phyloP scores from a whole-genome alignment of 1,139 yeast species.

The Saccharomyces uvarum region DNA sequence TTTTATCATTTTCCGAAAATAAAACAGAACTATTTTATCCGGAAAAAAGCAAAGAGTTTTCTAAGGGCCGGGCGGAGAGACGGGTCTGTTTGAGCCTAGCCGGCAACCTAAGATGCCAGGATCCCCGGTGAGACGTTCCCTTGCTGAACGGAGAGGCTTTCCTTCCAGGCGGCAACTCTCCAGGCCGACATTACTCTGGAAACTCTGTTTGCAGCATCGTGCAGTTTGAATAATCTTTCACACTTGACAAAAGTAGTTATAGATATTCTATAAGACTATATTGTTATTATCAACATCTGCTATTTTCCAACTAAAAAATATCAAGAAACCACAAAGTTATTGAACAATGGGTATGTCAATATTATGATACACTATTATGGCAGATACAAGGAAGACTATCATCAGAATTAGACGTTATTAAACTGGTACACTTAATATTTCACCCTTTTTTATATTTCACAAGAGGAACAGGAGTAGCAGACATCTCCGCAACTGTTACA shows the following conservation, averaged over 20 bases:
- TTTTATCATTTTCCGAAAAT: no score
- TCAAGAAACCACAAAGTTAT: slow-evolving; percentile 1
- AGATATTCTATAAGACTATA: not conserved
- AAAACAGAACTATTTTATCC: not conserved
- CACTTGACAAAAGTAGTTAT: not conserved
- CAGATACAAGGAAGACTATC: not conserved
- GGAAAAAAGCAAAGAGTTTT: not conserved
- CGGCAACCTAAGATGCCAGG: not conserved
- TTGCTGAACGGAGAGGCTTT: not conserved
- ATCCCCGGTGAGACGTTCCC: not conserved
- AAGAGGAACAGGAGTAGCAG: not conserved
- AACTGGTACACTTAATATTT: not conserved
- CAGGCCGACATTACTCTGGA: not conserved
- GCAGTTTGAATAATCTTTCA: not conserved
- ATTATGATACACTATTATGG: not conserved
- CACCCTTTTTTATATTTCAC: not conserved
- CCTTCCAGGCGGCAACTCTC: not conserved
- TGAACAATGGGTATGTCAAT: slow-evolving; percentile 19
- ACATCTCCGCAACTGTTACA: not conserved
- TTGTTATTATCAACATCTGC: slow-evolving; percentile 2
- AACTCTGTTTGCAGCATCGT: not conserved
- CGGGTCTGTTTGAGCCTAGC: not conserved
- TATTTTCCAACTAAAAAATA: not conserved
- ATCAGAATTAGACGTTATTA: not conserved
- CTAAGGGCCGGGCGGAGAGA: not conserved